Evolutionary conservation across 352 stramenopile genomes (phyloP).

Genomic region (Phytophthora litchii): DNA sequence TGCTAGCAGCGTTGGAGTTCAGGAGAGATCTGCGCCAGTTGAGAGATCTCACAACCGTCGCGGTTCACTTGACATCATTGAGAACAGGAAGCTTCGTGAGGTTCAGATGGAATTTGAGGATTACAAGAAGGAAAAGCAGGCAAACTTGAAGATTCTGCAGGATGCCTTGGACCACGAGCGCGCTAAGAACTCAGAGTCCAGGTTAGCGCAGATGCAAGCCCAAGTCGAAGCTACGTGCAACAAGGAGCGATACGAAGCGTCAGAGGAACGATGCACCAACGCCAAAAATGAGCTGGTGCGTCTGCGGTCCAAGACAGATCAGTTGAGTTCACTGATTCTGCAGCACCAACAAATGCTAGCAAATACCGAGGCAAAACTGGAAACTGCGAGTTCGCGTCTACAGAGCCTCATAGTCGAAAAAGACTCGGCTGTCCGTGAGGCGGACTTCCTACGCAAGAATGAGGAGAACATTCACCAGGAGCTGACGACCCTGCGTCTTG

Average conservation of each 20-base stretch:
- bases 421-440: conserved; percentile 49
- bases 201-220: conserved; percentile 70
- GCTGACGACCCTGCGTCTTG: conserved; percentile 57
- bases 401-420: conserved; percentile 59
- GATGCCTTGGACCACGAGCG: conserved; percentile 67
- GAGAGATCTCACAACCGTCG: conserved; percentile 30
- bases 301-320: conserved; percentile 63
- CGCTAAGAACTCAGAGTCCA: conserved; percentile 50
- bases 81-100: conserved; percentile 54
- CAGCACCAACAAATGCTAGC: conserved; percentile 67
- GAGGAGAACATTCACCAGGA: conserved; percentile 69
- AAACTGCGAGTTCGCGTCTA: conserved; percentile 44
- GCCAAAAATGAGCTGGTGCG: conserved; percentile 68
- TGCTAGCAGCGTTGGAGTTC: conserved; percentile 3
- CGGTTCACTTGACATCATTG: conserved; percentile 41
- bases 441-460: conserved; percentile 61
- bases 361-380: conserved; percentile 64
- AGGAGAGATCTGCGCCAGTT: conserved; percentile 10
- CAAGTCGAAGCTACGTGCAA: conserved; percentile 70
- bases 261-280: conserved; percentile 57
- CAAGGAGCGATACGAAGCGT: conserved; percentile 67
- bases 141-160: conserved; percentile 66
- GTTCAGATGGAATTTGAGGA: conserved; percentile 76
- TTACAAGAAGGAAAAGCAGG: conserved; percentile 82
- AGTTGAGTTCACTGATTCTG: conserved; percentile 65